Conservation (phyloP, 2,329 filamentous ascomycete genomes). For the Lasiodiplodia sp. region DNA sequence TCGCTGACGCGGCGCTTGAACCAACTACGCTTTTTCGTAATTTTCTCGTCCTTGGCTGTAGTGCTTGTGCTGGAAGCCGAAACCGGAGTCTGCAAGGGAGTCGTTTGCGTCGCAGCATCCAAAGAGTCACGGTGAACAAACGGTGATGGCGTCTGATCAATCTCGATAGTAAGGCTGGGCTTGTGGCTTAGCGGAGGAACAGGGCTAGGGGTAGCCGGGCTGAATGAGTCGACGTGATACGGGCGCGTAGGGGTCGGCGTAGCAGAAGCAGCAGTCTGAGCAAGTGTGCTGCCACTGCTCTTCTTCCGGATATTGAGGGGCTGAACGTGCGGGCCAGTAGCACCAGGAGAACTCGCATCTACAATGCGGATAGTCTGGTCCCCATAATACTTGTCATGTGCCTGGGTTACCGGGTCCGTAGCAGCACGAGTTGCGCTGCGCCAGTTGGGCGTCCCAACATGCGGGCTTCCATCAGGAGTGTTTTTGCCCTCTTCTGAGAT, state of each 20-base stretch:
- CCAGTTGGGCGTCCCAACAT: conserved; percentile 35
- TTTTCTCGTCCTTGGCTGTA: conserved; percentile 38
- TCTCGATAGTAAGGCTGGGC: conserved; percentile 8
- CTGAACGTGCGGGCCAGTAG: conserved; percentile 46
- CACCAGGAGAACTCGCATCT: conserved; percentile 57
- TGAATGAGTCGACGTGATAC: conserved; percentile 8
- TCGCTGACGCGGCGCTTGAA: conserved; percentile 49
- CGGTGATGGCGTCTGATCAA: conserved; percentile 5
- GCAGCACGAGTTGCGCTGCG: conserved; percentile 48
- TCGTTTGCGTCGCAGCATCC: conserved; percentile 20
- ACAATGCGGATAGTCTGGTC: conserved; percentile 65
- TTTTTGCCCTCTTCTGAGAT: conserved; percentile 60
- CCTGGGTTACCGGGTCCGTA: conserved; percentile 51
- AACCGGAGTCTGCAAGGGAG: conserved; percentile 1
- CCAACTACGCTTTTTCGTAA: conserved; percentile 55
- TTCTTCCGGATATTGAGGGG: conserved; percentile 65
- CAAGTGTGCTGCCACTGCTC: conserved; percentile 41
- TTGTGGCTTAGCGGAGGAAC: conserved; percentile 18
- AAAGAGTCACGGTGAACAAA: conserved; percentile 7
- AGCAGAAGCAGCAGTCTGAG: conserved; percentile 8
- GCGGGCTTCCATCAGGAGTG: conserved; percentile 43
- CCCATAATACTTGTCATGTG: conserved; percentile 32
- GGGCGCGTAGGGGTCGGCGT: conserved; percentile 16
- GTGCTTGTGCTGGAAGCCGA: neutral
- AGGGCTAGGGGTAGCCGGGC: conserved; percentile 17